Evolutionary conservation across 192 early-diverging fungal species (phyloP).

Genomic region (Dissophora ornata): DNA sequence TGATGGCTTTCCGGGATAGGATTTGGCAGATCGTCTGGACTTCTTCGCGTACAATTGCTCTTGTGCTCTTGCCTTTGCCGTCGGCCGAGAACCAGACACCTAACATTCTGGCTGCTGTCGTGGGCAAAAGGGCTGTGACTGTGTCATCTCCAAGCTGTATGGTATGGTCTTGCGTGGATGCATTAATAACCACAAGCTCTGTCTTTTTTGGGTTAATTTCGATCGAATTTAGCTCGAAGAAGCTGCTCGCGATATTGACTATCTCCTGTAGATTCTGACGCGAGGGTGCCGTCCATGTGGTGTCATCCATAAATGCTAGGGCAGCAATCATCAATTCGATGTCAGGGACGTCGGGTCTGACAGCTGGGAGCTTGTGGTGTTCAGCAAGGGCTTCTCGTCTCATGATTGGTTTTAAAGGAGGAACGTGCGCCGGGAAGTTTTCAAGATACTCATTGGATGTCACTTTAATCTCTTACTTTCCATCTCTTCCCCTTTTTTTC

Average conservation of each 20-base stretch:
- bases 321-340: not conserved
- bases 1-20: constrained; percentile 1
- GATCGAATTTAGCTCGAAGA: constrained; percentile 17
- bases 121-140: not conserved
- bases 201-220: constrained; percentile 40
- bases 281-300: not conserved
- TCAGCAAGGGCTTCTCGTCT: not conserved
- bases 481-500: no score
- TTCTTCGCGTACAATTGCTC: not conserved
- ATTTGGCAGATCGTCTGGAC: not conserved
- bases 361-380: not conserved
- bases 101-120: not conserved
- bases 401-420: constrained; percentile 1
- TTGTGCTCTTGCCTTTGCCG: not conserved
- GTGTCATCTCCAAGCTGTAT: not conserved
- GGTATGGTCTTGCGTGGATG: not conserved
- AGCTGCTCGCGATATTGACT: not conserved
- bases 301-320: constrained; percentile 24
- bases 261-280: not conserved
- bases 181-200: constrained; percentile 19
- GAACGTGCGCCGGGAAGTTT: no score
- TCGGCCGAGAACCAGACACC: constrained; percentile 21
- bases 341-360: not conserved
- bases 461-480: no score
- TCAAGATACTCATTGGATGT: no score